Conservation (phyloP, 2,329 filamentous ascomycete species). For the Fusarium marasasianum region DNA sequence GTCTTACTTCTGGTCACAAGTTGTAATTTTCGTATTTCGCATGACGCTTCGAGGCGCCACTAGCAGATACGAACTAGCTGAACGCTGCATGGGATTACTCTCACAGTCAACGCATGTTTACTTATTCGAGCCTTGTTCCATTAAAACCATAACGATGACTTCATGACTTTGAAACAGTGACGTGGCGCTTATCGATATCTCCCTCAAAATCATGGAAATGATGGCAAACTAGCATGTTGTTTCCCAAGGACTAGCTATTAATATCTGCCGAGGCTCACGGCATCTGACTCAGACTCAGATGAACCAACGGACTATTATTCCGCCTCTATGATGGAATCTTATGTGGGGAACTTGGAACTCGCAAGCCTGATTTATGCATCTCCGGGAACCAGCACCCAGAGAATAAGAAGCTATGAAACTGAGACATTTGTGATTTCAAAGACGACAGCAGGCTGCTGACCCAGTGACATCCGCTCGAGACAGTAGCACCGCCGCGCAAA, state of each 20-base stretch:
- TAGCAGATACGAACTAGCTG: no score
- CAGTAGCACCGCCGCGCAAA: no score
- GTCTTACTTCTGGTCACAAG: not conserved
- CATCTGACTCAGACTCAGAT: not conserved
- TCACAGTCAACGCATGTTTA: not conserved
- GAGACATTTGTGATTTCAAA: not conserved
- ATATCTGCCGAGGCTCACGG: not conserved
- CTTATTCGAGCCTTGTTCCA: accelerated
- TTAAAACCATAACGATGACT: no score
- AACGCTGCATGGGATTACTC: not conserved
- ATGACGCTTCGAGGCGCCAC: no score
- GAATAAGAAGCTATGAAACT: not conserved
- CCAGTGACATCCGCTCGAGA: not conserved
- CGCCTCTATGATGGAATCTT: not conserved
- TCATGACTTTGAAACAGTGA: not conserved
- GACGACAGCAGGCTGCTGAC: not conserved
- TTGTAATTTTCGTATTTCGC: not conserved
- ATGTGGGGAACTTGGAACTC: not conserved
- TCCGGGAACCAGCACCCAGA: not conserved
- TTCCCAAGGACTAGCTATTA: not conserved
- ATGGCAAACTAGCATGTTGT: not conserved
- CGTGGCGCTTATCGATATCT: no score
- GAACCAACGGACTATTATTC: not conserved
- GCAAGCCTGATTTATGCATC: not conserved
- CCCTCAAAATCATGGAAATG: no score